Percentiles rank a stretch among this genome's conserved stretches.
These are phyloP conservation scores for Leavenworthia alabamica DNA, from an alignment of 345 rosid genomes.

Conservation along the genomic window DNA sequence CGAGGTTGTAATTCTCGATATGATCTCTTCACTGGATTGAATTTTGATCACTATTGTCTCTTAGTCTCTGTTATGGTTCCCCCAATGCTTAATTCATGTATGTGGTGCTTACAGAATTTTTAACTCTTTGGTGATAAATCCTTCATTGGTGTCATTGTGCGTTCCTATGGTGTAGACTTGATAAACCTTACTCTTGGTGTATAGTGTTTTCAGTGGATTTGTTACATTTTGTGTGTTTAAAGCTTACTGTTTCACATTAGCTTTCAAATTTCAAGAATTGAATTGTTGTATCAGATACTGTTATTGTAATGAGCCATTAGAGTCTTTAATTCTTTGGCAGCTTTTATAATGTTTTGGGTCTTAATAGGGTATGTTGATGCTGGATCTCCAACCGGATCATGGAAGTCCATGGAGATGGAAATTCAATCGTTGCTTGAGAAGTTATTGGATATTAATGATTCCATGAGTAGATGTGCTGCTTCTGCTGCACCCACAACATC, in stretches of 20 bases:
- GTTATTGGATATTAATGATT: constrained; percentile 74
- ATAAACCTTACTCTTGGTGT: not conserved
- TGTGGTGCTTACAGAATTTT: not conserved
- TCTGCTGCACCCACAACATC: constrained; percentile 79
- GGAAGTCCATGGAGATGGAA: constrained; percentile 99
- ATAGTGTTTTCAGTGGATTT: too few relatives aligned
- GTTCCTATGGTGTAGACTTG: not conserved
- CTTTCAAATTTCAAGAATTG: not conserved
- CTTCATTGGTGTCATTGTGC: not conserved
- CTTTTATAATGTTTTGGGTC: constrained; percentile 13
- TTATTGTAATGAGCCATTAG: not conserved
- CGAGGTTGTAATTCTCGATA: not conserved
- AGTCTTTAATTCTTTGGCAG: constrained; percentile 5
- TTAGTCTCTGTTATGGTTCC: not conserved
- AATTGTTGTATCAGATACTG: not conserved
- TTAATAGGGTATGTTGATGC: constrained; percentile 83
- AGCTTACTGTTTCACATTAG: not conserved
- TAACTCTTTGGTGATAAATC: not conserved
- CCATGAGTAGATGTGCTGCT: constrained; percentile 96
- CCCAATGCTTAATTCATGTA: not conserved
- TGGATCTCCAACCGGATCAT: constrained; percentile 82
- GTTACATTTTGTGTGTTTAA: not conserved
- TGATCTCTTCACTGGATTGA: not conserved
- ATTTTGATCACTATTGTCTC: not conserved
- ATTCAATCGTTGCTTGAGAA: constrained; percentile 88